These are phyloP conservation scores for Vaccinium myrtillus DNA, from an alignment of 148 eudicot species.

Conservation along the genomic window DNA sequence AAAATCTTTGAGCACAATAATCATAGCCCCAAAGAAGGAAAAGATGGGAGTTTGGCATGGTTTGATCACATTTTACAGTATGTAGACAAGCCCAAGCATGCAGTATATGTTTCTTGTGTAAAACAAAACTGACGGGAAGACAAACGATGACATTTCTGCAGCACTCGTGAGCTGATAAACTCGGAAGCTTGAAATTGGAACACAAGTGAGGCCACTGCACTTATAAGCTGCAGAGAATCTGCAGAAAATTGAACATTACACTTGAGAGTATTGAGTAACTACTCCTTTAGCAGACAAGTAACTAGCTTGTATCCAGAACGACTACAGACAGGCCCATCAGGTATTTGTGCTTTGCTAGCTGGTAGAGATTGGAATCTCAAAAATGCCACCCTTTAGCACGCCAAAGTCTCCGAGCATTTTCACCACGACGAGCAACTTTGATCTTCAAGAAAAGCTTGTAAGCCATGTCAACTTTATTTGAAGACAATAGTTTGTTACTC, in stretches of 20 bases:
- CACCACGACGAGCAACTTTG: constrained; percentile 59
- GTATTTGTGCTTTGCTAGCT: not conserved
- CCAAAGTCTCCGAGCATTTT: constrained; percentile 71
- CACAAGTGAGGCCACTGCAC: not conserved
- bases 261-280: not conserved
- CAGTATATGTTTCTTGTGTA: not conserved
- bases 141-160: not conserved
- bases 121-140: not conserved
- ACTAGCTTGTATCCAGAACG: not conserved
- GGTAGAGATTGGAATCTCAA: constrained; percentile 22
- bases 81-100: not conserved
- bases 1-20: not conserved
- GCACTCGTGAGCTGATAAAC: constrained; percentile 7
- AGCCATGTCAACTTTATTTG: constrained; percentile 57
- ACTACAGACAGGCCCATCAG: not conserved
- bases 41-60: not conserved
- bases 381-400: constrained; percentile 92
- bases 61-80: not conserved
- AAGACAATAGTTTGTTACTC: constrained; percentile 63
- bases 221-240: not conserved
- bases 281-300: not conserved
- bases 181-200: constrained; percentile 3
- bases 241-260: not conserved
- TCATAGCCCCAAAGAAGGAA: not conserved
- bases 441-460: constrained; percentile 76